Evolutionary conservation across 805 yeast species (phyloP).

Genomic region (Starmera dryadoides): DNA sequence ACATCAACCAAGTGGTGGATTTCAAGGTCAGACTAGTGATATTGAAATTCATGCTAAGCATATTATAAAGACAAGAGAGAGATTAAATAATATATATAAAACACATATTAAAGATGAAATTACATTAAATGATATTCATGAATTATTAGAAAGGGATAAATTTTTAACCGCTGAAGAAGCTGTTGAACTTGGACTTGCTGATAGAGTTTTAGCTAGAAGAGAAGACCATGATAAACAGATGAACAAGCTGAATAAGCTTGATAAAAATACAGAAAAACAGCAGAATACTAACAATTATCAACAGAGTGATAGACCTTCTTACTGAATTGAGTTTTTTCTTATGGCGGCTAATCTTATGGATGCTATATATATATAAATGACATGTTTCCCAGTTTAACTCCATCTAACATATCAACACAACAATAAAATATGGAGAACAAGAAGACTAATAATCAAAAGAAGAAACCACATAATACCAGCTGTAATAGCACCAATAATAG

Average conservation of each 20-base stretch:
- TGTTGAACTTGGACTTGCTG: conserved; percentile 24
- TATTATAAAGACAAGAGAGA: conserved; percentile 21
- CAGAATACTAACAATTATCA: not conserved
- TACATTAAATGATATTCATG: conserved; percentile 11
- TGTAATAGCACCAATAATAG: not conserved
- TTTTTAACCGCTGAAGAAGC: conserved; percentile 23
- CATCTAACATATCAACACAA: not conserved
- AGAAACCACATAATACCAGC: not conserved
- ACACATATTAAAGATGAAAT: conserved; percentile 17
- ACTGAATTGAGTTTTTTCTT: too few relatives aligned
- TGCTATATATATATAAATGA: not conserved
- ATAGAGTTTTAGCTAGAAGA: conserved; percentile 18
- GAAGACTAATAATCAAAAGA: not conserved
- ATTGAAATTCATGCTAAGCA: conserved; percentile 28
- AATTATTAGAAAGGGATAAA: conserved; percentile 16
- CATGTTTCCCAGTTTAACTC: not conserved
- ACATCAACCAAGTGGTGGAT: conserved; percentile 27
- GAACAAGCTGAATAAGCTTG: not conserved
- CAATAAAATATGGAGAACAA: not conserved
- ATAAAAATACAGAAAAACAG: not conserved
- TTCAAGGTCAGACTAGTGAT: conserved; percentile 24
- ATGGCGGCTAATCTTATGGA: not conserved
- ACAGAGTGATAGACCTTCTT: not conserved
- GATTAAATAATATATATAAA: conserved; percentile 19
- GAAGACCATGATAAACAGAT: conserved; percentile 1